These are phyloP conservation scores for Harringtonia lauricola DNA, from an alignment of 2,329 filamentous ascomycete species.

Conservation along the genomic window DNA sequence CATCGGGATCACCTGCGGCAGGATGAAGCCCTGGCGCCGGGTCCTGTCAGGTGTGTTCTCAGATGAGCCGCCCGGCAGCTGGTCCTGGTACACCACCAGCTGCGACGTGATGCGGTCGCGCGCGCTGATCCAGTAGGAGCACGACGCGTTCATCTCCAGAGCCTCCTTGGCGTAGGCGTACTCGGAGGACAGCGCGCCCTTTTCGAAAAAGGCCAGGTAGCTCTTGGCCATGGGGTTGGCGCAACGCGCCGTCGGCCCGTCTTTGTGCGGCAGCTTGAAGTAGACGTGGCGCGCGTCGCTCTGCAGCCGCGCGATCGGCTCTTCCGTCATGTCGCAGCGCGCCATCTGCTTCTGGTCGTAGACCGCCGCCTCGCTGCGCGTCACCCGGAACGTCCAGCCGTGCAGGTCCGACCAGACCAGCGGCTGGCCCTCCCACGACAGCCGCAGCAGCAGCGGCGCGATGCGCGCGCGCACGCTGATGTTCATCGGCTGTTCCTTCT, in stretches of 20 bases:
- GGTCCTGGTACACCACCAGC: conserved; percentile 75
- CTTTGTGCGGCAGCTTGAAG: conserved; percentile 94
- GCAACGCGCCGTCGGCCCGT: conserved; percentile 78
- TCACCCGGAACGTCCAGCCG: conserved; percentile 85
- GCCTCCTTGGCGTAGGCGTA: conserved; percentile 88
- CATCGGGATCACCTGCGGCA: conserved; percentile 96
- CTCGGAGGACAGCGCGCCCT: conserved; percentile 75
- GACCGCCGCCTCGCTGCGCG: conserved; percentile 44
- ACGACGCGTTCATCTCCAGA: conserved; percentile 95
- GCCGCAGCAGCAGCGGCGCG: conserved; percentile 69
- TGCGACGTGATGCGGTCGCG: conserved; percentile 89
- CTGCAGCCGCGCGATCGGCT: conserved; percentile 53
- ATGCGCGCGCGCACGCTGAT: conserved; percentile 81
- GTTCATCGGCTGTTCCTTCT: conserved; percentile 55
- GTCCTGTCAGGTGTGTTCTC: background rate
- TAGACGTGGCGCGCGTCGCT: conserved; percentile 59
- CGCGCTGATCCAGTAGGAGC: conserved; percentile 98
- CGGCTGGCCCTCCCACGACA: conserved; percentile 84
- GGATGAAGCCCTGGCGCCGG: conserved; percentile 59
- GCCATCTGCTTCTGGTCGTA: conserved; percentile 65
- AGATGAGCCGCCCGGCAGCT: too few relatives aligned
- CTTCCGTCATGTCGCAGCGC: conserved; percentile 65
- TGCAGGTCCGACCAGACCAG: conserved; percentile 87
- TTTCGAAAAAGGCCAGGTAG: conserved; percentile 85
- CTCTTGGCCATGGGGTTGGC: conserved; percentile 82